phyloP scores from a whole-genome alignment of 305 asterid species.

The Rubia balearica region DNA sequence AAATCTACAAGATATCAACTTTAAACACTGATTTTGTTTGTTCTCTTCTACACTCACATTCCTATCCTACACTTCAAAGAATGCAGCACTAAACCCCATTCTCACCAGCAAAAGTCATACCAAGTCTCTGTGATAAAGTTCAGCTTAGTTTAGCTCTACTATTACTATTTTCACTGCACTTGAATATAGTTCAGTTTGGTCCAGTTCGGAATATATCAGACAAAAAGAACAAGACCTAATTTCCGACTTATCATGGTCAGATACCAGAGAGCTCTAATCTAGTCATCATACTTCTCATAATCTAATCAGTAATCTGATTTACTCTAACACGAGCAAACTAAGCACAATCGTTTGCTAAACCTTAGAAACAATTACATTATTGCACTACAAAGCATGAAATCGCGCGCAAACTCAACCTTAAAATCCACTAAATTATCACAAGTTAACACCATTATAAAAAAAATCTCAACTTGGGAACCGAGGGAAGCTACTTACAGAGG shows the following conservation, averaged over 20 bases:
- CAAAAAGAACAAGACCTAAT: too few species aligned
- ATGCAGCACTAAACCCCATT: background rate
- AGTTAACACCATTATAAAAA: background rate
- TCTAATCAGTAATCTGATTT: too few species aligned
- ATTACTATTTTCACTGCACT: too few species aligned
- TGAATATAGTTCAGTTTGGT: too few species aligned
- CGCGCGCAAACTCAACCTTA: background rate
- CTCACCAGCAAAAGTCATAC: background rate
- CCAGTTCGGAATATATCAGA: too few species aligned
- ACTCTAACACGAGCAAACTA: too few species aligned
- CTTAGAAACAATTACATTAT: background rate
- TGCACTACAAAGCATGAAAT: too few species aligned
- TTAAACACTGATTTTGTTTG: background rate
- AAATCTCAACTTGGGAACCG: background rate
- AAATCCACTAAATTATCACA: background rate
- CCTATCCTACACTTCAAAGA: background rate
- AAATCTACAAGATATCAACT: background rate
- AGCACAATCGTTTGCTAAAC: background rate
- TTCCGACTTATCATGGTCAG: too few species aligned
- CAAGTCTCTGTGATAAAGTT: too few species aligned
- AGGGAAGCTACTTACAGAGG: constrained; percentile 59
- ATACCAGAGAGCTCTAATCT: too few species aligned
- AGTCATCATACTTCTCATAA: too few species aligned
- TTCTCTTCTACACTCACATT: background rate
- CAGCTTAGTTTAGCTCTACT: too few species aligned